Evolutionary conservation across 345 rosid species (phyloP).

Genomic region (Murraya paniculata): DNA sequence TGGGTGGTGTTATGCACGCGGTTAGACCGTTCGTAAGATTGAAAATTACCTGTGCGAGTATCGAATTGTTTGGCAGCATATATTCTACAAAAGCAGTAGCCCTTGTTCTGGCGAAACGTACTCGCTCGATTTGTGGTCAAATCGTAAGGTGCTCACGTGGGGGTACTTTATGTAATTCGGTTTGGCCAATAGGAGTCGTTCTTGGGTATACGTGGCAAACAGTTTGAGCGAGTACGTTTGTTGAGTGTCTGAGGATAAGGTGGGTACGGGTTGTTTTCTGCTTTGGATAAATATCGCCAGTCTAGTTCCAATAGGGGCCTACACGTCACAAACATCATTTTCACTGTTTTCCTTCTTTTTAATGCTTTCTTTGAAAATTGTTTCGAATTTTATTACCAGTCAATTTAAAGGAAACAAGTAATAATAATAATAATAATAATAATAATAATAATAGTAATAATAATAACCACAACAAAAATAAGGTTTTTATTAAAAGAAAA

Average conservation of each 20-base stretch:
- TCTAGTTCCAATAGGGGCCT: neutral
- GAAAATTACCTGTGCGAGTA: neutral
- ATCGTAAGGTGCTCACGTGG: neutral
- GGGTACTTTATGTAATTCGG: neutral
- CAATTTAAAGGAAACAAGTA: too few species aligned
- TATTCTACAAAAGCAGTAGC: neutral
- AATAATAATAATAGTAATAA: too few species aligned
- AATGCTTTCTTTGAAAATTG: neutral
- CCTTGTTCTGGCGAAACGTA: neutral
- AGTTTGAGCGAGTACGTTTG: neutral
- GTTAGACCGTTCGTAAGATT: neutral
- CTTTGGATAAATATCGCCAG: neutral
- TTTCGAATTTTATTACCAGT: neutral
- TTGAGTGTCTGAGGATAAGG: too few species aligned
- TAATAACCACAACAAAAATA: too few species aligned
- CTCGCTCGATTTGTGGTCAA: conserved; percentile 1
- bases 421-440: too few species aligned
- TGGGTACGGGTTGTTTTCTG: neutral
- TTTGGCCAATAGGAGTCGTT: neutral
- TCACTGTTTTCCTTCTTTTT: neutral
- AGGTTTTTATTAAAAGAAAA: too few species aligned
- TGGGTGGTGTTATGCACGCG: neutral
- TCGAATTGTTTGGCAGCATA: neutral
- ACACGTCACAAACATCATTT: neutral
- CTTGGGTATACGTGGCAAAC: neutral